A percentile compares a stretch with the other conserved stretches of the same genome.
Evolutionary conservation across 108 stramenopile species (phyloP).

Genomic region (Skeletonema potamos): DNA sequence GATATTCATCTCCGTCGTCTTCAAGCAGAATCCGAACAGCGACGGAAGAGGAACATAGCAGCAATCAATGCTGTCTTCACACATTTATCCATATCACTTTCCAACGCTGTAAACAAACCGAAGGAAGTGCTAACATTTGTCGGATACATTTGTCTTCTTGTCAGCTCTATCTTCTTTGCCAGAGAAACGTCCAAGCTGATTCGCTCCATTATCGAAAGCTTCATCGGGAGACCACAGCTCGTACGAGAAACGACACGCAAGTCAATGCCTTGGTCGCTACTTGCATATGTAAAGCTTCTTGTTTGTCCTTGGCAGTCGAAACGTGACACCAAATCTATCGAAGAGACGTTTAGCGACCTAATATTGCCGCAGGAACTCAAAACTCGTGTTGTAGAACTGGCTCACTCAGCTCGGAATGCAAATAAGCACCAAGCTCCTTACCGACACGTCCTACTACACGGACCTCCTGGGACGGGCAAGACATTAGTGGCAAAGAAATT

Average conservation of each 20-base stretch:
- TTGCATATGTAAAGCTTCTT: slow-evolving; percentile 9
- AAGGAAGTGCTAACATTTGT: slow-evolving; percentile 47
- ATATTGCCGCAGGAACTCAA: slow-evolving; percentile 63
- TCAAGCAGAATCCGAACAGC: slow-evolving; percentile 64
- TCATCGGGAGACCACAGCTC: slow-evolving; percentile 70
- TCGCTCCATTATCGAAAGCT: slow-evolving; percentile 57
- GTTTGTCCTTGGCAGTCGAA: slow-evolving; percentile 9
- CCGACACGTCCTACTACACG: slow-evolving; percentile 72
- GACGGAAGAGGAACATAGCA: slow-evolving; percentile 60
- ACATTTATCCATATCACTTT: slow-evolving; percentile 27
- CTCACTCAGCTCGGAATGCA: slow-evolving; percentile 69
- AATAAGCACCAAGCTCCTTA: slow-evolving; percentile 69
- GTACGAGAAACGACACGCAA: slow-evolving; percentile 76
- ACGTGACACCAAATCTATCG: slow-evolving; percentile 16
- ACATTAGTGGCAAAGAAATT: slow-evolving; percentile 68
- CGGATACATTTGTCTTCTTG: slow-evolving; percentile 37
- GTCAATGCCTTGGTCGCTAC: slow-evolving; percentile 24
- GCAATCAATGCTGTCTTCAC: slow-evolving; percentile 53
- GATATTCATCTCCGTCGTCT: slow-evolving; percentile 62
- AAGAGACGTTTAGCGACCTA: slow-evolving; percentile 55
- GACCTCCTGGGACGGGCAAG: slow-evolving; percentile 80
- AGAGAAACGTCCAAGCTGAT: slow-evolving; percentile 49
- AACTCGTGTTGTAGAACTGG: slow-evolving; percentile 61
- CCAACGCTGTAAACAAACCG: slow-evolving; percentile 30
- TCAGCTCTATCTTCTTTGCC: slow-evolving; percentile 45